Base-by-base conservation (phyloP, 108 stramenopile genomes). In the Skeletonema marinoi region DNA sequence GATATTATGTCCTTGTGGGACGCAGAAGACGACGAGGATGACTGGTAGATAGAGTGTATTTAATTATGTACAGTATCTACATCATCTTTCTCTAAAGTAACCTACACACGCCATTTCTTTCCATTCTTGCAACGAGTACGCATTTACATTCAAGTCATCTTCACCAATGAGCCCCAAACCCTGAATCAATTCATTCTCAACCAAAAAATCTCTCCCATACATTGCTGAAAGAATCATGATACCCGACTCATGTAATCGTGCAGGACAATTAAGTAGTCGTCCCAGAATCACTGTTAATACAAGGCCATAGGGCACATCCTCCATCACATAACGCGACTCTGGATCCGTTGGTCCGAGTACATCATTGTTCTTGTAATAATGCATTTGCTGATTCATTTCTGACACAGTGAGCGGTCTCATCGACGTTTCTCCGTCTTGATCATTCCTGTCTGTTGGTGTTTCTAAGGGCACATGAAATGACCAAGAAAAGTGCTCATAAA, bases 291-390 rank as follows among this genome's bases (percentile, higher is more conserved):
- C 78, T 17, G 77, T 86, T 17, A 85, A 60, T 9, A 74, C 79
- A 17, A 90, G 54, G 2, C 90, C 90, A 76, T 87, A 90, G 12
- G 90, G 90, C 13, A 90, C 86, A 77, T 90, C 90, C 72, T 90
- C 90, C 6, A 88, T 77, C 1, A 90, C 82, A 74, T 90, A 90
- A 25, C 90, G 76, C 32, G 84, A 77, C 44, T 88, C 76, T 2
- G 85, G 81, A 14, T 42, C 29, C 32, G 73, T 48, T 13, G 90
- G 90, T 8, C 90, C 90, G 38, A 87, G 62, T 0, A 90, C 90
- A 73, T 90, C 90, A 64, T 85, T 88, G 31, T 84, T 78, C n/a
- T 51, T 33, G 39, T 77, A 69, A 33, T 87, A 71, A 51, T 87
- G 82, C 68, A 90, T 88, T 56, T 72, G 72, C 68, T 88, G 90